Evolutionary conservation across 345 rosid species (phyloP).

Genomic region (Cardamine occulta): DNA sequence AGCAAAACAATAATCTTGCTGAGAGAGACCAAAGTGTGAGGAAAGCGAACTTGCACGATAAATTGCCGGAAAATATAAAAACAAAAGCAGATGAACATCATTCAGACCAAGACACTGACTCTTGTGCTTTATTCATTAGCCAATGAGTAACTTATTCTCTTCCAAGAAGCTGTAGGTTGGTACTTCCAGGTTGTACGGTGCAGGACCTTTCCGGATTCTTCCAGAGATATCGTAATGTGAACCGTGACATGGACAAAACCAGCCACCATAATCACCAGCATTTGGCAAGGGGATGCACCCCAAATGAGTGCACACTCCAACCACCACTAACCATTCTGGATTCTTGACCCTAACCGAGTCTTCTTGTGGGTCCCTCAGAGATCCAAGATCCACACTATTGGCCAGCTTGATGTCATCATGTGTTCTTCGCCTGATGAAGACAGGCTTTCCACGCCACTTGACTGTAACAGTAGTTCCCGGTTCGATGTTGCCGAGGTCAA

Average conservation of each 20-base stretch:
- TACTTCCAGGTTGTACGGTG: conserved; percentile 89
- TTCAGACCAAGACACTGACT: conserved; percentile 3
- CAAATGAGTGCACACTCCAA: conserved; percentile 94
- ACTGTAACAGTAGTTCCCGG: conserved; percentile 89
- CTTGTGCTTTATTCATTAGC: conserved; percentile 48
- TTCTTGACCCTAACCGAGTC: conserved; percentile 77
- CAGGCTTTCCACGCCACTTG: conserved; percentile 99
- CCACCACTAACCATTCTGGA: conserved; percentile 87
- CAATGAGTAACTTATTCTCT: conserved; percentile 77
- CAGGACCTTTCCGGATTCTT: conserved; percentile 95
- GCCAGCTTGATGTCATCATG: conserved; percentile 88
- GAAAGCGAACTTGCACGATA: conserved; percentile 8
- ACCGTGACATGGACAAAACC: conserved; percentile 98
- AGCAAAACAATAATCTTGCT: conserved; percentile 32
- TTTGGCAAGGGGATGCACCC: conserved; percentile 98
- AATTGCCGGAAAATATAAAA: not conserved
- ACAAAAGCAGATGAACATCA: conserved; percentile 19
- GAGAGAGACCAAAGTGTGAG: conserved; percentile 11
- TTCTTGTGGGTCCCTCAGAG: conserved; percentile 88
- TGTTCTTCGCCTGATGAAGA: conserved; percentile 88
- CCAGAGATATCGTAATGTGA: conserved; percentile 97
- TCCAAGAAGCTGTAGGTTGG: conserved; percentile 90
- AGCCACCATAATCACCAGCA: conserved; percentile 96
- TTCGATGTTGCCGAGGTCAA: conserved; percentile 83
- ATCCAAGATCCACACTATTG: conserved; percentile 74